These are phyloP conservation scores for Ganoderma leucocontextum DNA, from an alignment of 1,284 basidiomycete species.

Conservation along the genomic window DNA sequence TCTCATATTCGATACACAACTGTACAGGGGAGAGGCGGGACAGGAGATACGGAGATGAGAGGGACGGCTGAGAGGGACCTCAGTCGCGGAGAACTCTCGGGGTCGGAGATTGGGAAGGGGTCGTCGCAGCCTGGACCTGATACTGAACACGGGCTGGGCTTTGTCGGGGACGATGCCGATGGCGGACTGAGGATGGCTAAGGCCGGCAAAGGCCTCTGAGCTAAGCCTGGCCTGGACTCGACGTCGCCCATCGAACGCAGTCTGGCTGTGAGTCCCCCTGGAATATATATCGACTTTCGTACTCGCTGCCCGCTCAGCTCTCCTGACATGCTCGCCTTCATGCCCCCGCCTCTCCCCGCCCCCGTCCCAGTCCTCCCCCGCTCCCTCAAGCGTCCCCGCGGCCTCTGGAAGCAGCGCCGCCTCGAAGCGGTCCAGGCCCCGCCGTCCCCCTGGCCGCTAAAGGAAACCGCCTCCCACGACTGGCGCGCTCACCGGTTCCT, in stretches of 20 bases:
- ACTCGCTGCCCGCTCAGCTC: neutral
- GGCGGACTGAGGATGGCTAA: neutral
- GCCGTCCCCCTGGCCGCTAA: conserved; percentile 35
- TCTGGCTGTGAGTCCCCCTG: conserved; percentile 13
- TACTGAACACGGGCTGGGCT: conserved; percentile 11
- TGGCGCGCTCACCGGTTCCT: conserved; percentile 7
- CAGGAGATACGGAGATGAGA: neutral
- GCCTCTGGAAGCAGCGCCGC: conserved; percentile 59
- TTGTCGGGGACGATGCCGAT: conserved; percentile 9
- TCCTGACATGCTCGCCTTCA: conserved; percentile 27
- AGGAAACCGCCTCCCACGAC: conserved; percentile 41
- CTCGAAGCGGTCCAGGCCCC: conserved; percentile 25
- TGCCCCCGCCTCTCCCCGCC: conserved; percentile 23
- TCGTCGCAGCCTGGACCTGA: neutral
- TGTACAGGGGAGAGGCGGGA: neutral
- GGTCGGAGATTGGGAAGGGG: conserved; percentile 10
- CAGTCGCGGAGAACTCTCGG: neutral
- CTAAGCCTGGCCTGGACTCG: conserved; percentile 12
- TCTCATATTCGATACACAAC: no score
- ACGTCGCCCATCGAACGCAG: conserved; percentile 12
- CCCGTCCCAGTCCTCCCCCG: conserved; percentile 13
- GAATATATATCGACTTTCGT: conserved; percentile 16
- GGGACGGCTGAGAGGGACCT: conserved; percentile 1
- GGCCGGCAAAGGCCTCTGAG: neutral
- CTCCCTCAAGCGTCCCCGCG: conserved; percentile 50